These are phyloP conservation scores for Magnusiomyces tetraspermus DNA, from an alignment of 1,139 yeast genomes.

Conservation along the genomic window DNA sequence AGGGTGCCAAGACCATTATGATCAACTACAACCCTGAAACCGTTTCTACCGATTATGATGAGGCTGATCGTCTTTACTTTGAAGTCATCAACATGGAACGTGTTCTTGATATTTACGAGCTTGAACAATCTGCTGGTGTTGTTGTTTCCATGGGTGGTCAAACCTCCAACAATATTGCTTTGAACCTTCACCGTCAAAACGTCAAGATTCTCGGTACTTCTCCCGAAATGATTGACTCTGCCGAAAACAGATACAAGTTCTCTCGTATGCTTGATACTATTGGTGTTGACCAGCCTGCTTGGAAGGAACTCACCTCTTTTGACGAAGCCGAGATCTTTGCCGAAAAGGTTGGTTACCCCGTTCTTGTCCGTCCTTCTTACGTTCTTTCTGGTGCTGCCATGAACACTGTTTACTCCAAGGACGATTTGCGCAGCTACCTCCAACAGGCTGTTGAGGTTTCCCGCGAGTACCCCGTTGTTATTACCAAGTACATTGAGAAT, in stretches of 20 bases:
- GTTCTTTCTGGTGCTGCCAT: slow-evolving; percentile 98
- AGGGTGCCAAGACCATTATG: slow-evolving; percentile 88
- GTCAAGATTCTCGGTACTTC: slow-evolving; percentile 95
- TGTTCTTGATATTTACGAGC: slow-evolving; percentile 88
- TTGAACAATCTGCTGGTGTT: slow-evolving; percentile 87
- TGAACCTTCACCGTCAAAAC: slow-evolving; percentile 85
- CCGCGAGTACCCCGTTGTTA: slow-evolving; percentile 95
- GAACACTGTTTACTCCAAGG: slow-evolving; percentile 89
- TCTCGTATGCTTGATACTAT: slow-evolving; percentile 94
- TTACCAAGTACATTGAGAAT: slow-evolving; percentile 92
- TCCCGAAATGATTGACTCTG: slow-evolving; percentile 97
- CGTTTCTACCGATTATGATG: slow-evolving; percentile 96
- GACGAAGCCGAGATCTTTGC: slow-evolving; percentile 93
- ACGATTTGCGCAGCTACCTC: slow-evolving; percentile 78
- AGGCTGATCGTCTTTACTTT: slow-evolving; percentile 93
- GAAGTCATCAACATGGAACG: slow-evolving; percentile 94
- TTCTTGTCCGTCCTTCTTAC: slow-evolving; percentile 93
- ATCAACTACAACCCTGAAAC: slow-evolving; percentile 98
- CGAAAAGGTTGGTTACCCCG: slow-evolving; percentile 86
- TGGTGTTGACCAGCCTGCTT: slow-evolving; percentile 98
- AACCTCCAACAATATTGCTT: slow-evolving; percentile 93
- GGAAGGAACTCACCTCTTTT: slow-evolving; percentile 94
- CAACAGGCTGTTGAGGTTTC: slow-evolving; percentile 95
- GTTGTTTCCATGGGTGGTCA: slow-evolving; percentile 99
- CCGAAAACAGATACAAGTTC: slow-evolving; percentile 96